Percentiles rank a stretch among this genome's conserved stretches.
Conservation (phyloP, 192 early-diverging fungal species). For the Coemansia brasiliensis region DNA sequence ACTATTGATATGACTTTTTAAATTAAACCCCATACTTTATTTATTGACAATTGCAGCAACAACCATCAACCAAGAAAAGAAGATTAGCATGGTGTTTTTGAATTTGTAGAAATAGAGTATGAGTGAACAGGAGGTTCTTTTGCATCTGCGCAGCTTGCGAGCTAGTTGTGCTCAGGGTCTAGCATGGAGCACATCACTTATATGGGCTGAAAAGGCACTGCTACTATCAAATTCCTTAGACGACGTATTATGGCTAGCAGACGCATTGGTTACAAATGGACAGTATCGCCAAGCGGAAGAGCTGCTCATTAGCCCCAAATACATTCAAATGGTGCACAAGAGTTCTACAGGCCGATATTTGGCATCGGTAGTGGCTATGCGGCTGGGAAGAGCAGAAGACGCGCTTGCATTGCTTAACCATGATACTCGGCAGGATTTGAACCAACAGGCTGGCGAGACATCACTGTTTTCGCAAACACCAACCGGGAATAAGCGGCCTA, state of each 20-base stretch:
- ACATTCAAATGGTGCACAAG: constrained; percentile 15
- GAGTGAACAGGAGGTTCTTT: constrained; percentile 28
- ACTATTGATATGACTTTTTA: constrained; percentile 15
- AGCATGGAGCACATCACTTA: constrained; percentile 50
- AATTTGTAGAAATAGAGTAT: constrained; percentile 13
- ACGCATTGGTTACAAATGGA: constrained; percentile 52
- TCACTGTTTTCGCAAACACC: not conserved
- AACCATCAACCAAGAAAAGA: too few relatives aligned
- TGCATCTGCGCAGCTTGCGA: constrained; percentile 40
- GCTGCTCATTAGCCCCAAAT: constrained; percentile 28
- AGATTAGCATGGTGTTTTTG: not conserved
- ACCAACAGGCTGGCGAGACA: not conserved
- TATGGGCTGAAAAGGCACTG: constrained; percentile 50
- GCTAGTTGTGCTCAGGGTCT: constrained; percentile 37
- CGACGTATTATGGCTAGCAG: constrained; percentile 47
- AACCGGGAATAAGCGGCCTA: not conserved
- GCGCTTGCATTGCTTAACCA: constrained; percentile 36
- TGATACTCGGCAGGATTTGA: constrained; percentile 4
- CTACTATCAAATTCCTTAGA: constrained; percentile 30
- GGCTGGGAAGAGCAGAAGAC: constrained; percentile 50
- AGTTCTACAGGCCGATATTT: constrained; percentile 36
- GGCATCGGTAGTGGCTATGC: constrained; percentile 47
- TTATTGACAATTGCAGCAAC: too few relatives aligned
- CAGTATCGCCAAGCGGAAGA: constrained; percentile 54
- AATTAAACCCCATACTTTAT: too few relatives aligned